Conservation (phyloP, 768 basidiomycete genomes). For the Trichaptum fuscoviolaceum region DNA sequence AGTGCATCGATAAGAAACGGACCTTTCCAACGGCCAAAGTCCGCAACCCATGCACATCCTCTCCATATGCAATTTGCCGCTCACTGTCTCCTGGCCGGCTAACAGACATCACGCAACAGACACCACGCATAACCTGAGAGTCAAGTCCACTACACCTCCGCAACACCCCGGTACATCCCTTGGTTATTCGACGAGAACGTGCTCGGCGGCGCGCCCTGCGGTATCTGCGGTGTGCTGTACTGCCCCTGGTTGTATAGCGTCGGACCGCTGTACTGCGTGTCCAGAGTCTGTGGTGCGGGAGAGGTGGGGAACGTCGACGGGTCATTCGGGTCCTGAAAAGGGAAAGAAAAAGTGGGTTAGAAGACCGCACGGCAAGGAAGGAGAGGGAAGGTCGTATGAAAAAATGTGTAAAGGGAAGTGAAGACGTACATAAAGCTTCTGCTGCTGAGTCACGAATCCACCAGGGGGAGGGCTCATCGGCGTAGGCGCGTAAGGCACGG, state of each 20-base stretch:
- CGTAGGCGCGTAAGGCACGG: constrained; percentile 7
- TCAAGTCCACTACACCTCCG: not conserved
- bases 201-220: not conserved
- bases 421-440: constrained; percentile 24
- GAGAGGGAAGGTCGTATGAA: not conserved
- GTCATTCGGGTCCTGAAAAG: constrained; percentile 23
- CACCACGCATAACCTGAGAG: not conserved
- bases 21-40: no score
- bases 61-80: no score
- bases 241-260: not conserved
- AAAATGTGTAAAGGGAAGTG: not conserved
- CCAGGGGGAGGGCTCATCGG: constrained; percentile 13
- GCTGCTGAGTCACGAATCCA: constrained; percentile 6
- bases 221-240: not conserved
- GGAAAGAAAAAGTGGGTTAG: constrained; percentile 8
- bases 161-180: constrained; percentile 1
- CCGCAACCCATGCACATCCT: no score
- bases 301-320: constrained; percentile 31
- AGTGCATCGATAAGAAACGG: no score
- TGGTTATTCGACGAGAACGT: constrained; percentile 1
- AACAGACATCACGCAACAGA: no score
- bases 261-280: not conserved
- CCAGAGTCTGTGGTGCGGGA: constrained; percentile 8
- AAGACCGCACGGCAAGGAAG: not conserved
- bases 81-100: no score